Percentiles rank a stretch among this genome's conserved stretches.
Conservation (phyloP, 352 stramenopile species). For the Pythium dissimile region DNA sequence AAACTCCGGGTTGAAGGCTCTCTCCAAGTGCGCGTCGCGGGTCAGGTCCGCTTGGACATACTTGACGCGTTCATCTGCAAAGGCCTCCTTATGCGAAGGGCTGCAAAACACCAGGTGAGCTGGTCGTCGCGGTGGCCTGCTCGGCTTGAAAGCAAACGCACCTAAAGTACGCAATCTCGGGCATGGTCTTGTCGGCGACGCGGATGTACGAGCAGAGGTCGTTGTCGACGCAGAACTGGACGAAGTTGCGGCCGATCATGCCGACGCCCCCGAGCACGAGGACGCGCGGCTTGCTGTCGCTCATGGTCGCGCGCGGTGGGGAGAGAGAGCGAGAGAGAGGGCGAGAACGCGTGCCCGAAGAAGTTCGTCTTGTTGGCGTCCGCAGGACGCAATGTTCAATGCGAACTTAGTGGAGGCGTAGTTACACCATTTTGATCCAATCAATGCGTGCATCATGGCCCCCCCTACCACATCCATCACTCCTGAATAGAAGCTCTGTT, state of each 20-base stretch:
- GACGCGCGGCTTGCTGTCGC: constrained; percentile 56
- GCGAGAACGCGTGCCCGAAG: too few relatives aligned
- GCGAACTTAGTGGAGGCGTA: too few relatives aligned
- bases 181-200: constrained; percentile 85
- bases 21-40: constrained; percentile 72
- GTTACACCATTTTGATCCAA: too few relatives aligned
- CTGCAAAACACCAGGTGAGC: constrained; percentile 1
- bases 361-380: neutral
- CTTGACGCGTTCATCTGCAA: constrained; percentile 60
- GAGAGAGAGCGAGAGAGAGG: neutral
- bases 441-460: too few relatives aligned
- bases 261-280: constrained; percentile 80
- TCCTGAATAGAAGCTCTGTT: neutral
- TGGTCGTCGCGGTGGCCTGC: neutral
- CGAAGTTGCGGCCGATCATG: constrained; percentile 88
- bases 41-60: constrained; percentile 85
- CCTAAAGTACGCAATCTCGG: constrained; percentile 87
- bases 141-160: neutral
- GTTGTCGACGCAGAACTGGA: constrained; percentile 72
- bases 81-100: constrained; percentile 55
- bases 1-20: constrained; percentile 65
- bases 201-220: constrained; percentile 65
- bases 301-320: constrained; percentile 10
- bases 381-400: neutral
- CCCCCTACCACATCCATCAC: too few relatives aligned